Base-by-base conservation (phyloP, 768 basidiomycete species). In the Gautieria morchelliformis region DNA sequence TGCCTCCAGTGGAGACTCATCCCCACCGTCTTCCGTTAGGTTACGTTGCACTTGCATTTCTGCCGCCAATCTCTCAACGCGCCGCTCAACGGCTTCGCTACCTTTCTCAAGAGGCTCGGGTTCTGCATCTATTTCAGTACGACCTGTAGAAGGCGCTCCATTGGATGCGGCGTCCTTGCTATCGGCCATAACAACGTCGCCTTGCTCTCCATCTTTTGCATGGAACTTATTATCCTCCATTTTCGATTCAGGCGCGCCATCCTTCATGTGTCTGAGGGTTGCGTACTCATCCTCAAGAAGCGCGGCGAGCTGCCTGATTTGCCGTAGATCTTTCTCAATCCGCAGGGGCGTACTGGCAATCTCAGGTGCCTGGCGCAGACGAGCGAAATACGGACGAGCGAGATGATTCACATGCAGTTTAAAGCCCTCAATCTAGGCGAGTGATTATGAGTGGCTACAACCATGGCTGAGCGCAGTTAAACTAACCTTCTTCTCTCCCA, bases 351-450 rank as follows among this genome's bases (percentile, higher is more conserved):
- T 79, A 68, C 84, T 89, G 20, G 91, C 84, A 19, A 87, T 79
- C 64, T 91, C 84, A 22, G 94, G 92, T 5, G 94, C 81, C 64
- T 82, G 83, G 48, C 92, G 85, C 58, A 90, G 72, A 61, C 85
- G 78, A 64, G 86, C 87, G 57, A 83, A 78, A 71, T 88, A 89
- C 32, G 90, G 86, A 61, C 81, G 84, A 49, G 79, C 75, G 65
- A 83, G 88, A 67, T 89, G 90, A 35, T 87, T 82, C 64, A 93
- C 87, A 70, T 95, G 93, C 52, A 96, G 75, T 66, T 92, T 94
- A 77, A 97, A 96, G 56, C 87, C 89, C 68, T 94, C 91, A 66
- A 97, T 90, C 93, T 96, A 63, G 22, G 57, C 6, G 53, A 56
- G 32, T 42, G 30, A 5, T 45, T 30, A 51, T 53, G 40, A 42